Conservation (phyloP, 345 rosid species). For the Psidium guajava region DNA sequence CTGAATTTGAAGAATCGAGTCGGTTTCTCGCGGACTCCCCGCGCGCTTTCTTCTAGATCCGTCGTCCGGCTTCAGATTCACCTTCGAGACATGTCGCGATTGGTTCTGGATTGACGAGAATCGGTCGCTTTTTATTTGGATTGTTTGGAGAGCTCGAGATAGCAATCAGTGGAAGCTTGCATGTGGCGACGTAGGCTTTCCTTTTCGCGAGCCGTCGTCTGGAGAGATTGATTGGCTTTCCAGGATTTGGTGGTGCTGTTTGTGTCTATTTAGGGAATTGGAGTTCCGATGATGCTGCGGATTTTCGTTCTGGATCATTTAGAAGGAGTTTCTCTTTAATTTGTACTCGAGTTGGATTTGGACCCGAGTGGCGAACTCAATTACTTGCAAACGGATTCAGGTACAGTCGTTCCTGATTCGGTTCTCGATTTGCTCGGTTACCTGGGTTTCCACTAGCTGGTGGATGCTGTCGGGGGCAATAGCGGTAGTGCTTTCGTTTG, state of each 20-base stretch:
- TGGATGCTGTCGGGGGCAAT: conserved; percentile 2
- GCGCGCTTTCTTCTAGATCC: background rate
- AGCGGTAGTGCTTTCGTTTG: background rate
- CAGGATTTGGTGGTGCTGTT: background rate
- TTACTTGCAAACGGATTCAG: background rate
- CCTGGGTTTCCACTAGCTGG: background rate
- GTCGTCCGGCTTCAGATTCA: background rate
- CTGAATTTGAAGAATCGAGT: background rate
- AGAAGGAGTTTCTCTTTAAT: background rate
- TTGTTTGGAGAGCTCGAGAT: background rate
- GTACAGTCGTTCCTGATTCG: background rate
- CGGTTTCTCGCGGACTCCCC: background rate
- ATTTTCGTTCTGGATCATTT: background rate
- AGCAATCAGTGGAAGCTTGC: background rate
- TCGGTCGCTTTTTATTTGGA: background rate
- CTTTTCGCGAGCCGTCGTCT: background rate
- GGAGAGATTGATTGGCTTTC: background rate
- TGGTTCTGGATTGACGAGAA: background rate
- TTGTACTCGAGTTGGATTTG: background rate
- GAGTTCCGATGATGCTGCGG: background rate
- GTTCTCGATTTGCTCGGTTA: background rate
- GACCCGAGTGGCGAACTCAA: background rate
- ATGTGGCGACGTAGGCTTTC: background rate
- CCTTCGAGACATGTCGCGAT: background rate
- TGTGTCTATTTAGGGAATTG: background rate